Evolutionary conservation across 2,329 filamentous ascomycete species (phyloP).

Genomic region (Nemania sp.): DNA sequence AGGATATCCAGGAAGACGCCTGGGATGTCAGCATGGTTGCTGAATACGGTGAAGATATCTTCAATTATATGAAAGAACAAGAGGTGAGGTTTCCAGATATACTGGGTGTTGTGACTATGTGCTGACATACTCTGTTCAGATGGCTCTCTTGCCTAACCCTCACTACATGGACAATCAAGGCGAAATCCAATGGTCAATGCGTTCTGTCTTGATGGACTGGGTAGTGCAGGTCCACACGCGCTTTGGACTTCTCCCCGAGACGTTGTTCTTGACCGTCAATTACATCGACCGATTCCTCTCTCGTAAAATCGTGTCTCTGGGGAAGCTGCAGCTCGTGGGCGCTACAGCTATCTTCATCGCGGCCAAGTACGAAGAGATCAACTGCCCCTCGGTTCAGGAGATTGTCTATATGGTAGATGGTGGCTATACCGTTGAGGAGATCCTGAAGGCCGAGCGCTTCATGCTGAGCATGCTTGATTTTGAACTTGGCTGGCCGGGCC

Average conservation of each 20-base stretch:
- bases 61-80: constrained; percentile 84
- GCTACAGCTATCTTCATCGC: constrained; percentile 95
- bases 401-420: constrained; percentile 98
- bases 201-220: constrained; percentile 96
- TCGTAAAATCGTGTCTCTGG: constrained; percentile 90
- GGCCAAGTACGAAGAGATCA: constrained; percentile 98
- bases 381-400: constrained; percentile 91
- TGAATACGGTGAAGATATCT: constrained; percentile 95
- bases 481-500: constrained; percentile 96
- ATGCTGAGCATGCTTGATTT: constrained; percentile 98
- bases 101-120: not conserved
- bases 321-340: constrained; percentile 93
- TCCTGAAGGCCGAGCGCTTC: constrained; percentile 95
- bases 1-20: constrained; percentile 84
- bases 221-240: constrained; percentile 93
- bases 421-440: constrained; percentile 87
- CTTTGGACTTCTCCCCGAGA: constrained; percentile 90
- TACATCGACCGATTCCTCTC: constrained; percentile 97
- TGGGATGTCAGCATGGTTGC: constrained; percentile 98
- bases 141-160: constrained; percentile 80
- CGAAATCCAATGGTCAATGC: constrained; percentile 99
- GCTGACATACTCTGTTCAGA: constrained; percentile 50
- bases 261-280: constrained; percentile 91
- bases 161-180: constrained; percentile 97
- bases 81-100: constrained; percentile 64